These are phyloP conservation scores for Daldinia caldariorum DNA, from an alignment of 495 filamentous ascomycete species.

Conservation along the genomic window DNA sequence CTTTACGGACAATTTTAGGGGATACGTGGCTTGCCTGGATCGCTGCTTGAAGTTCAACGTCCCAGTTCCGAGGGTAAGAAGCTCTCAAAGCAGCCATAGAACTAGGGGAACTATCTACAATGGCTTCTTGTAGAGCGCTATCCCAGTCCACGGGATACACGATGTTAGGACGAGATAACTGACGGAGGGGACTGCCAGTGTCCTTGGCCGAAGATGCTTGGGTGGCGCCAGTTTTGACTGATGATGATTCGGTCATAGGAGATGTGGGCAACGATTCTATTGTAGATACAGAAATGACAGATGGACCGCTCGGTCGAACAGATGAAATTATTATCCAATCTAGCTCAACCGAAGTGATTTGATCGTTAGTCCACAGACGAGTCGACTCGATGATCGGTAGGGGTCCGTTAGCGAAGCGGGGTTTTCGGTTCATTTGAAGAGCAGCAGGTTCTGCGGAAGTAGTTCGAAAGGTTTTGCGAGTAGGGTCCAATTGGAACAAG, in stretches of 20 bases:
- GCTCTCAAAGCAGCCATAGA: slow-evolving; percentile 36
- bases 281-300: slow-evolving; percentile 26
- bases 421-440: slow-evolving; percentile 39
- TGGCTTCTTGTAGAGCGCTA: slow-evolving; percentile 49
- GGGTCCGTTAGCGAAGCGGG: slow-evolving; percentile 40
- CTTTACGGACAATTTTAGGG: slow-evolving; percentile 26
- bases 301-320: slow-evolving; percentile 29
- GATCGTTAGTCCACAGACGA: slow-evolving; percentile 46
- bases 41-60: slow-evolving; percentile 26
- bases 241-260: slow-evolving; percentile 27
- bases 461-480: slow-evolving; percentile 39
- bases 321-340: slow-evolving; percentile 51
- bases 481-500: slow-evolving; percentile 41
- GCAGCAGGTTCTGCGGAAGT: slow-evolving; percentile 47
- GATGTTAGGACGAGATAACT: slow-evolving; percentile 23
- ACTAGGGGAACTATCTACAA: slow-evolving; percentile 43
- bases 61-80: slow-evolving; percentile 41
- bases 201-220: slow-evolving; percentile 31
- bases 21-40: slow-evolving; percentile 24
- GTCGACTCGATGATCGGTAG: slow-evolving; percentile 46
- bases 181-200: slow-evolving; percentile 28
- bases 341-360: slow-evolving; percentile 17
- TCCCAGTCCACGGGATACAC: slow-evolving; percentile 51
- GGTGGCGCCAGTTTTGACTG: slow-evolving; percentile 23
- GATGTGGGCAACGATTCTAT: slow-evolving; percentile 26